These are phyloP conservation scores for Zelopaecilomyces penicillatus DNA, from an alignment of 2,329 filamentous ascomycete species.

Conservation along the genomic window DNA sequence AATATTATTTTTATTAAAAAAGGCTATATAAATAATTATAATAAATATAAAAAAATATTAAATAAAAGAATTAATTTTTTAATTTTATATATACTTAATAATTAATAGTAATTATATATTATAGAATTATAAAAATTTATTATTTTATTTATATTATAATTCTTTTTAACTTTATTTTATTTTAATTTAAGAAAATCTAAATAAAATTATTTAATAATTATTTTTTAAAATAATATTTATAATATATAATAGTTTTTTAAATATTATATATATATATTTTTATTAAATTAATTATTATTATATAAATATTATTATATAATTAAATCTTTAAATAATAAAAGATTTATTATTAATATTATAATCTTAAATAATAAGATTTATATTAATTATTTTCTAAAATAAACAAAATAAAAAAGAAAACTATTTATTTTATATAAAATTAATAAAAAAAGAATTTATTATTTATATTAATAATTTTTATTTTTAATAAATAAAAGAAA, in stretches of 20 bases:
- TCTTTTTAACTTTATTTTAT: constrained; percentile 1
- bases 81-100: background rate
- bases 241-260: background rate
- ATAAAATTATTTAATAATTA: background rate
- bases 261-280: background rate
- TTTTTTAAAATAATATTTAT: background rate
- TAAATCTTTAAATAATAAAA: background rate
- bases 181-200: background rate
- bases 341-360: constrained; percentile 3
- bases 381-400: too few species aligned
- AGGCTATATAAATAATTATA: too few species aligned
- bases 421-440: too few species aligned
- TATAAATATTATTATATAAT: background rate
- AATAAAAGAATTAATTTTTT: too few species aligned
- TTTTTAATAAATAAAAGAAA: too few species aligned
- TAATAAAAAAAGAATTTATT: too few species aligned
- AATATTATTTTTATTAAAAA: too few species aligned
- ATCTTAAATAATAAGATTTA: too few species aligned
- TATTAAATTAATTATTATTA: background rate
- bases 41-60: too few species aligned
- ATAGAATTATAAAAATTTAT: background rate
- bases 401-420: too few species aligned
- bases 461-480: too few species aligned
- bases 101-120: background rate
- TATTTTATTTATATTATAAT: background rate